phyloP scores from a whole-genome alignment of 2,329 filamentous ascomycete genomes.

The Fusarium sp. region DNA sequence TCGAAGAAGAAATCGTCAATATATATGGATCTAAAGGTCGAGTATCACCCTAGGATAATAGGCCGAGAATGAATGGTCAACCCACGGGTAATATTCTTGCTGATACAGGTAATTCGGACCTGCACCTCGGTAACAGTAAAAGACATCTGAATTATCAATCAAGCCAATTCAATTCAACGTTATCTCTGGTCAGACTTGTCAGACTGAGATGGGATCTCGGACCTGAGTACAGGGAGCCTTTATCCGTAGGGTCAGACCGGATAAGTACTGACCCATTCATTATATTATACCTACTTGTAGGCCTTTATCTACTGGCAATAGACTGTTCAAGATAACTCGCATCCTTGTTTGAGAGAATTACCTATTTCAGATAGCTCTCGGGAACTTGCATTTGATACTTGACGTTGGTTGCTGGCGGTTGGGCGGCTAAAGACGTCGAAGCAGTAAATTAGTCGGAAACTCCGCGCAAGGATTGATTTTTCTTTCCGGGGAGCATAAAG shows the following conservation, averaged over 20 bases:
- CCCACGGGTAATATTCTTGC: background rate
- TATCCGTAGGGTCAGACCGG: conserved; percentile 19
- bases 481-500: conserved; percentile 23
- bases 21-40: background rate
- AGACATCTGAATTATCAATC: background rate
- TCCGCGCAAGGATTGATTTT: conserved; percentile 18
- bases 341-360: background rate
- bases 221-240: conserved; percentile 5
- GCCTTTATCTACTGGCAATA: conserved; percentile 7
- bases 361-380: background rate
- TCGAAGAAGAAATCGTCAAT: background rate
- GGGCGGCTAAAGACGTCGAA: conserved; percentile 23
- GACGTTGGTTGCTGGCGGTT: conserved; percentile 7
- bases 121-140: conserved; percentile 11
- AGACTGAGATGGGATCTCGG: conserved; percentile 12
- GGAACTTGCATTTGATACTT: background rate
- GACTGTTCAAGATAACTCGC: background rate
- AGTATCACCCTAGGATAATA: background rate
- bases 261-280: conserved; percentile 8
- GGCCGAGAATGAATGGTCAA: background rate
- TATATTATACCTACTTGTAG: background rate
- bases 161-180: background rate
- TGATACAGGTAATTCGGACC: conserved; percentile 2
- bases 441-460: conserved; percentile 22
- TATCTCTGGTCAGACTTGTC: conserved; percentile 1